A percentile compares a stretch with the other conserved stretches of the same genome.
Conservation (phyloP, 106 monocot genomes). For the Xerophyta viscosa region DNA sequence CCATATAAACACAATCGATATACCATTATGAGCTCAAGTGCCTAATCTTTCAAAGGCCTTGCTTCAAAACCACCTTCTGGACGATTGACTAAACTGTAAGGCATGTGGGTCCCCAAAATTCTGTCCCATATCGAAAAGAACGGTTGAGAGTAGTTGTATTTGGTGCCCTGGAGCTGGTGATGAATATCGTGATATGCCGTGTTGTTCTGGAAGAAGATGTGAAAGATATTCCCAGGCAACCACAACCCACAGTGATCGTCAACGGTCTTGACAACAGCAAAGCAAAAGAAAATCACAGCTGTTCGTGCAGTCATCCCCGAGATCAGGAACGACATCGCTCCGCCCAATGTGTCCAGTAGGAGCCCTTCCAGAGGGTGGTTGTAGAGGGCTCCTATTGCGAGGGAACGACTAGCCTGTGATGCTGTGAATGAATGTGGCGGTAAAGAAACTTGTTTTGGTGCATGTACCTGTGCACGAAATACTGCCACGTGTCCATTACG, state of each 20-base stretch:
- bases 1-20: no score
- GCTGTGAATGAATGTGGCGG: slow-evolving; percentile 59
- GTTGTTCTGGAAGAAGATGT: slow-evolving; percentile 46
- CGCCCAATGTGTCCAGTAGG: slow-evolving; percentile 52
- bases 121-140: slow-evolving; percentile 59
- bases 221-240: slow-evolving; percentile 43
- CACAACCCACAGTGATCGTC: slow-evolving; percentile 59
- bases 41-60: slow-evolving; percentile 30
- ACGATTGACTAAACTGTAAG: slow-evolving; percentile 24
- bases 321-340: slow-evolving; percentile 49
- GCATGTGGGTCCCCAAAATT: slow-evolving; percentile 49
- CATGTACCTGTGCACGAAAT: slow-evolving; percentile 85
- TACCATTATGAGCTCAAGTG: no score
- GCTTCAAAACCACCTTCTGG: slow-evolving; percentile 47
- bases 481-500: slow-evolving; percentile 89
- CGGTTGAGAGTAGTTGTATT: slow-evolving; percentile 55
- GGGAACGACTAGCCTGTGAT: slow-evolving; percentile 53
- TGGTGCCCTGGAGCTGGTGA: slow-evolving; percentile 54
- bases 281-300: slow-evolving; percentile 49
- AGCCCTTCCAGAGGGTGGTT: slow-evolving; percentile 62
- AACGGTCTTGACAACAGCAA: slow-evolving; percentile 44
- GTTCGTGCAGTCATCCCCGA: slow-evolving; percentile 58
- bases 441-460: slow-evolving; percentile 82
- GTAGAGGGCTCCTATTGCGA: slow-evolving; percentile 53
- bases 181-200: slow-evolving; percentile 64